A percentile compares a stretch with the other conserved stretches of the same genome.
Conservation (phyloP, 768 basidiomycete genomes). For the Pisolithus orientalis region DNA sequence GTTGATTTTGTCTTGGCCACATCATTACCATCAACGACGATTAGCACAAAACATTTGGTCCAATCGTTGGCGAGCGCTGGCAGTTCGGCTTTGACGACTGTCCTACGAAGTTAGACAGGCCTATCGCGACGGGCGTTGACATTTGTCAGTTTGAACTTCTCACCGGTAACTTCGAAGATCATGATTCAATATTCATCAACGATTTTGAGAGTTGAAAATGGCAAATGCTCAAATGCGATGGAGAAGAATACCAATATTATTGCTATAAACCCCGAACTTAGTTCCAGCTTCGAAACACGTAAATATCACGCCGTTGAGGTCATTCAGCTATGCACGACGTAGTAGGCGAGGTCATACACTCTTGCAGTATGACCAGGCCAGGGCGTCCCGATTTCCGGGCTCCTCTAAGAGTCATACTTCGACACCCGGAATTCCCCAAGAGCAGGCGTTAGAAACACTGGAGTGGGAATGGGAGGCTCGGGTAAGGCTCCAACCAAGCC, state of each 20-base stretch:
- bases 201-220: neutral
- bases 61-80: constrained; percentile 12
- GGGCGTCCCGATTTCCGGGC: too few species aligned
- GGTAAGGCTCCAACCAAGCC: too few species aligned
- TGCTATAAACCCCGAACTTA: neutral
- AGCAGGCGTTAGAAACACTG: too few species aligned
- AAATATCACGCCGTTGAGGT: too few species aligned
- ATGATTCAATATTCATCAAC: neutral
- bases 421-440: too few species aligned
- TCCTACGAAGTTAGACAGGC: too few species aligned
- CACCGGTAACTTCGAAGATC: constrained; percentile 1
- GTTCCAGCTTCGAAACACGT: neutral
- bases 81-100: constrained; percentile 22
- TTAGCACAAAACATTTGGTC: constrained; percentile 20
- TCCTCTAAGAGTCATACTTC: too few species aligned
- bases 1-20: constrained; percentile 9
- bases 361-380: too few species aligned
- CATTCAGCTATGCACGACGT: too few species aligned
- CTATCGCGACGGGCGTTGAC: too few species aligned
- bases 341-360: too few species aligned
- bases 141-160: neutral
- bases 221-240: neutral
- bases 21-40: constrained; percentile 13
- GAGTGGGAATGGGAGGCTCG: too few species aligned
- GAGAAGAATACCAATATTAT: neutral